Conservation (phyloP, 2,329 filamentous ascomycete species). For the Monosporascus cannonballus region DNA sequence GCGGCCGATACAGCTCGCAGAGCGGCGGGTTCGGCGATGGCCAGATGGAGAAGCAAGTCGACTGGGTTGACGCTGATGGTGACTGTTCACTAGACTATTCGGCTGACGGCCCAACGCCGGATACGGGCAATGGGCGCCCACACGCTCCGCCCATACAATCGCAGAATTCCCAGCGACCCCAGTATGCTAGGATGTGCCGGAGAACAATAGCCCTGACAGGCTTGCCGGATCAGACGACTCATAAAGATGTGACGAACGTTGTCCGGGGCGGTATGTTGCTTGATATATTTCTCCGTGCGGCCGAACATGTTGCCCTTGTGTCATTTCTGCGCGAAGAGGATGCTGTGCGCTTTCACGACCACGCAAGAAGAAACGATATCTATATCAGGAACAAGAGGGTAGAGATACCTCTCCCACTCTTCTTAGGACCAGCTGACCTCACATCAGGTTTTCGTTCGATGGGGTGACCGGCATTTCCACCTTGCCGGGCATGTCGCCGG, state of each 20-base stretch:
- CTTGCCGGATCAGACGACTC: slow-evolving; percentile 55
- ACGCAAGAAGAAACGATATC: slow-evolving; percentile 59
- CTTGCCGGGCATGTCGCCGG: slow-evolving; percentile 56
- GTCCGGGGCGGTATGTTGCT: slow-evolving; percentile 67
- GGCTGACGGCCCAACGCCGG: slow-evolving; percentile 12
- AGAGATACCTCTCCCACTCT: slow-evolving; percentile 22
- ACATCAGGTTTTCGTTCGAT: slow-evolving; percentile 57
- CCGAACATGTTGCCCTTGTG: slow-evolving; percentile 56
- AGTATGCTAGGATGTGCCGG: slow-evolving; percentile 32
- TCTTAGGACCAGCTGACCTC: slow-evolving; percentile 6
- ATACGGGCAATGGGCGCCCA: slow-evolving; percentile 5
- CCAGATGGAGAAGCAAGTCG: slow-evolving; percentile 8
- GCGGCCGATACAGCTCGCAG: background rate
- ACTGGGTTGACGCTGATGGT: slow-evolving; percentile 15
- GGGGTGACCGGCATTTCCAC: slow-evolving; percentile 66
- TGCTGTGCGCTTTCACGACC: slow-evolving; percentile 58
- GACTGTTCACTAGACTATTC: slow-evolving; percentile 16
- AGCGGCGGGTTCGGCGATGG: slow-evolving; percentile 2
- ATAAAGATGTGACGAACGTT: slow-evolving; percentile 57
- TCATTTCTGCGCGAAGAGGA: slow-evolving; percentile 63
- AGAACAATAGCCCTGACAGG: slow-evolving; percentile 59
- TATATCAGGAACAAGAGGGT: slow-evolving; percentile 65
- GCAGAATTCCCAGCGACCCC: slow-evolving; percentile 12
- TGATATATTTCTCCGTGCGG: slow-evolving; percentile 56
- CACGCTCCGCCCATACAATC: slow-evolving; percentile 2